Conservation (phyloP, 1,284 basidiomycete genomes). For the Termitomyces sp. region DNA sequence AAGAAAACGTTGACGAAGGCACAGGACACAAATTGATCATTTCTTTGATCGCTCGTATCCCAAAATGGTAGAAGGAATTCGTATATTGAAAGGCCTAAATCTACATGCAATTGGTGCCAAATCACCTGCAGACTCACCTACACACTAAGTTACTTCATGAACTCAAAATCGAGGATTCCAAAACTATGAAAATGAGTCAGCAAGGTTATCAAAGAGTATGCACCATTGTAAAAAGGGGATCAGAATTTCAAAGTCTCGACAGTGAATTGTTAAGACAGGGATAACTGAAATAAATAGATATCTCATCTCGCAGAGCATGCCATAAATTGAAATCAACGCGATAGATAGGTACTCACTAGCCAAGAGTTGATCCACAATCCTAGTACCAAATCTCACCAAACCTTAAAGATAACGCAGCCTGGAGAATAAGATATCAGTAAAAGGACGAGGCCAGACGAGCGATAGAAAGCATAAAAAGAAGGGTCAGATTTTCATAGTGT, state of each 20-base stretch:
- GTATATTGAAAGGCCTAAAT: not conserved
- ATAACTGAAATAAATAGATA: constrained; percentile 23
- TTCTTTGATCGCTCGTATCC: not conserved
- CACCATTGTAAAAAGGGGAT: constrained; percentile 3
- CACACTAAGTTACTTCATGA: not conserved
- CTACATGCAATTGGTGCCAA: not conserved
- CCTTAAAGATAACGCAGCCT: not conserved
- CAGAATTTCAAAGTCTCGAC: constrained; percentile 25
- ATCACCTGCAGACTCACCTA: not conserved
- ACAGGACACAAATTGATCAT: not conserved
- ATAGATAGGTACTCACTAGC: constrained; percentile 2
- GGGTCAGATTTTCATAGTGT: constrained; percentile 19
- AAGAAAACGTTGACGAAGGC: not conserved
- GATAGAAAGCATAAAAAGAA: not conserved
- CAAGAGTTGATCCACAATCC: not conserved
- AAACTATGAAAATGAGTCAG: constrained; percentile 2
- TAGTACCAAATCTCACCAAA: too few species aligned
- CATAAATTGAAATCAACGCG: not conserved
- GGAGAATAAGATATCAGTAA: not conserved
- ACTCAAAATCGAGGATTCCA: not conserved
- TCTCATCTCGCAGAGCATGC: constrained; percentile 15
- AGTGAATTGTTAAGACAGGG: constrained; percentile 24
- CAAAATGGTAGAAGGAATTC: not conserved
- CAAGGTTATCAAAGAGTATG: not conserved
- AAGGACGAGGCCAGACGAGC: not conserved